A percentile compares a stretch with the other conserved stretches of the same genome.
Conservation (phyloP, 2,329 filamentous ascomycete species). For the Dactylonectria estremocensis region DNA sequence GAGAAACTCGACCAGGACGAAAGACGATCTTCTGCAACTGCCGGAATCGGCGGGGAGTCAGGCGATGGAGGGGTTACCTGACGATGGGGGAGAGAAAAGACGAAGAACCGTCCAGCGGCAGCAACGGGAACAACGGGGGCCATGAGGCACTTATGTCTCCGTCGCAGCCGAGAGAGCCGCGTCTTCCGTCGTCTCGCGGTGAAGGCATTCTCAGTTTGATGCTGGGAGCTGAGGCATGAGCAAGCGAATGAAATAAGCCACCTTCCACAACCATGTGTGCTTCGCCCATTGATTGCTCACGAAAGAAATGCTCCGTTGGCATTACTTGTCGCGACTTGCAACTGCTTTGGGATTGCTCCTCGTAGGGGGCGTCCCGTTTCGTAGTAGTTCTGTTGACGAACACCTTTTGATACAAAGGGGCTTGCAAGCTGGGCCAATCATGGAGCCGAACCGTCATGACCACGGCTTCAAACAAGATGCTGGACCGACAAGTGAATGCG, state of each 20-base stretch:
- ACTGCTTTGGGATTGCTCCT: neutral
- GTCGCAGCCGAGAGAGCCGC: slow-evolving; percentile 32
- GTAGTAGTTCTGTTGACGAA: slow-evolving; percentile 7
- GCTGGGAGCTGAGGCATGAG: neutral
- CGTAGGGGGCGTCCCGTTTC: neutral
- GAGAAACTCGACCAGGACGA: neutral
- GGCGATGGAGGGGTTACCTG: neutral
- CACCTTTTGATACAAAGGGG: slow-evolving; percentile 15
- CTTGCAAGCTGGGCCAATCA: slow-evolving; percentile 29
- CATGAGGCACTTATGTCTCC: slow-evolving; percentile 29
- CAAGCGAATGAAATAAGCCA: neutral
- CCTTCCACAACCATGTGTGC: neutral
- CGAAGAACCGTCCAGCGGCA: slow-evolving; percentile 5
- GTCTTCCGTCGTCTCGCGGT: slow-evolving; percentile 19
- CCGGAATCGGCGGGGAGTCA: slow-evolving; percentile 23
- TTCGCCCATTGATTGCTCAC: neutral
- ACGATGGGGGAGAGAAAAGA: slow-evolving; percentile 12
- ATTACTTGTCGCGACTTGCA: neutral
- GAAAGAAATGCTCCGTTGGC: neutral
- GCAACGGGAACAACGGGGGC: slow-evolving; percentile 10
- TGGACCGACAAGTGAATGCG: neutral
- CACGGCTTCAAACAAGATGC: slow-evolving; percentile 20
- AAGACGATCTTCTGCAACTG: slow-evolving; percentile 14
- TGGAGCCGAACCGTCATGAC: neutral
- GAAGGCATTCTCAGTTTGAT: neutral